Evolutionary conservation across 495 filamentous ascomycete species (phyloP), one percentile per base, ranked within the genome.

Genomic region (Pyronema domesticum): DNA sequence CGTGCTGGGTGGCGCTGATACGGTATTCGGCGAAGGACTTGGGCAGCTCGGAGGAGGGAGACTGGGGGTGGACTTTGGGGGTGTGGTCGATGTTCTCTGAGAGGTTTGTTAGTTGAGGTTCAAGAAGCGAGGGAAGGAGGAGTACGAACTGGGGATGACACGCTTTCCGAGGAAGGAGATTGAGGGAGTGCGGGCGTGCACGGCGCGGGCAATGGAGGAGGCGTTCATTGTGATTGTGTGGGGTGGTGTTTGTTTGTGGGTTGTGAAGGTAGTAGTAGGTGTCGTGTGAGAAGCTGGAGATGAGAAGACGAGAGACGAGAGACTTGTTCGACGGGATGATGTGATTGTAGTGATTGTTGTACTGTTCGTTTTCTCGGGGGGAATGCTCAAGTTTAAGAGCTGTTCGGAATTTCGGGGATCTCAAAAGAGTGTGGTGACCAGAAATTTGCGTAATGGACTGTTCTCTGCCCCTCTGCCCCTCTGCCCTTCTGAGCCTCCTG

Each of bases 141-240:
- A 9, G 11, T 51, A 75, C 83, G 48, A 75, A 95, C 89, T 69
- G 60, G 89, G 89, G 58, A 78, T 72, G 19, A 80, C 73, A 54
- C 91, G 82, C 74, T 87, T 91, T 66, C 91, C 91, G 45, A 96
- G 59, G 73, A 98, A 98, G 58, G 81, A 80, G 65, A 98, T 98
- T 69, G 94, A 71, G 51, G 86, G 86, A 40, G 77, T 82, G 57
- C 85, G 81, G 67, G 77, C 74, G 56, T 70, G 73, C 53, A 72
- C 71, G 60, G 78, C 76, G 60, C 80, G 77, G 55, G 89, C 74
- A 60, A 71, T 75, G 62, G 72, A 71, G 55, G 86, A 83, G 55
- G 77, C 72, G 64, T 2, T 50, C 47, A 50, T 50, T 50, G 18
- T 15, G 14, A 10, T 47, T 47, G 43, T 47, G 17, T n/a, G 45